Percentiles rank a stretch among this genome's conserved stretches.
Evolutionary conservation across 2,329 filamentous ascomycete genomes (phyloP).

Genomic region (Cercospora canescens): DNA sequence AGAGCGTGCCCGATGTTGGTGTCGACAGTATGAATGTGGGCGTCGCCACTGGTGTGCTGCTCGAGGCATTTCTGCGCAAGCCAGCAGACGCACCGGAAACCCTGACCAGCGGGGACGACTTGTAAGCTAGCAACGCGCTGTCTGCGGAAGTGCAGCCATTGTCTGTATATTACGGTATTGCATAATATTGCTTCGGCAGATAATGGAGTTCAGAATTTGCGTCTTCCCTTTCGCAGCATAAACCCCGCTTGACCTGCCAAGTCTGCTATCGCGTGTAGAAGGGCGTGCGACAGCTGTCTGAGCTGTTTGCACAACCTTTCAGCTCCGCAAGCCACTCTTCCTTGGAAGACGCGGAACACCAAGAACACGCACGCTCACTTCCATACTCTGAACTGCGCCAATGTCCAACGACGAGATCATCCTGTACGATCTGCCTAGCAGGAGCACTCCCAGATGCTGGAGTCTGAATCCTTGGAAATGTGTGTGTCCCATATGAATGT

Average conservation of each 20-base stretch:
- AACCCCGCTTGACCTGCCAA: conserved; percentile 4
- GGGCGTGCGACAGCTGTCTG: background rate
- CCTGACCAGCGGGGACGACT: background rate
- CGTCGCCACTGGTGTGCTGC: conserved; percentile 78
- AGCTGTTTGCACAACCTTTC: background rate
- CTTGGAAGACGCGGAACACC: background rate
- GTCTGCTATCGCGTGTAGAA: background rate
- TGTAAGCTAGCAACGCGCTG: background rate
- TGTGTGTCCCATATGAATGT: conserved; percentile 36
- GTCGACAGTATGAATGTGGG: conserved; percentile 94
- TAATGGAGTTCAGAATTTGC: background rate
- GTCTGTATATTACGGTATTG: background rate
- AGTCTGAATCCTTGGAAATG: conserved; percentile 72
- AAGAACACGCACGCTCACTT: background rate
- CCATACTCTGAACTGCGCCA: conserved; percentile 1
- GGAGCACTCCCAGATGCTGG: conserved; percentile 54
- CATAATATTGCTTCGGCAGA: background rate
- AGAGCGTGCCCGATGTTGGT: conserved; percentile 45
- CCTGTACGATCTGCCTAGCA: conserved; percentile 65
- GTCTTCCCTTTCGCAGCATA: background rate
- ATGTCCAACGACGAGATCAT: conserved; percentile 44
- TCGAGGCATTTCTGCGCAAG: conserved; percentile 59
- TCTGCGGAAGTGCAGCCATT: background rate
- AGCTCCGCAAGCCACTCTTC: background rate
- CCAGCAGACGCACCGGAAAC: conserved; percentile 13